Evolutionary conservation across 352 stramenopile species (phyloP), one percentile per base, ranked within the genome.

Genomic region (Pythium myriotylum): DNA sequence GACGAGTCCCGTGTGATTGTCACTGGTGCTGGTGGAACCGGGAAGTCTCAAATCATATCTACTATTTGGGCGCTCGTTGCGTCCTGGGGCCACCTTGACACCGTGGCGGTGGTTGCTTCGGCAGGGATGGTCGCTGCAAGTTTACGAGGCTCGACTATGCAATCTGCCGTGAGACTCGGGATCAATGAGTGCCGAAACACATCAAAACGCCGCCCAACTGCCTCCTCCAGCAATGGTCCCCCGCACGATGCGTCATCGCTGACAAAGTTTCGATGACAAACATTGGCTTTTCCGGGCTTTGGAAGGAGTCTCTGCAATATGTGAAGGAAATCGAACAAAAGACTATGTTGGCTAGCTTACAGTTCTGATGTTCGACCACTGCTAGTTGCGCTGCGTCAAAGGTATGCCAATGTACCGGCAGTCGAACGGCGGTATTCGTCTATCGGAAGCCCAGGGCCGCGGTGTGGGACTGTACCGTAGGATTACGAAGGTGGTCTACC

Each of bases 251-350:
- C 12, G 42, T 68, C 2, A 42, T 72, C 23, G 59, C 42, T 0
- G 58, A 72, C 37, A 54, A 72, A 27, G 4, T 68, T 7, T 68
- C 54, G 0, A 68, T 72, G 59, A 57, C 45, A 17, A 46, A 65
- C 49, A 24, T 72, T 10, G 26, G 24, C 17, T 60, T 72, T 10
- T 62, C 67, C 19, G 59, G 58, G 3, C 32, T 72, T 0, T 72
- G 65, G 58, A 59, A 65, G n/a, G 65, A 72, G 42, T 53, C 59
- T 16, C 20, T 68, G 3, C 42, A 35, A 0, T 17, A 52, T 8
- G 20, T 62, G 0, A 72, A 67, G 35, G 57, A 71, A 54, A 35
- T 23, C 42, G 6, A 20, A 3, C 37, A 29, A 12, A 48, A 16
- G 26, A 63, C 20, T 52, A 39, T 13, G 46, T 22, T 2, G 46